Percentiles rank a stretch among this genome's conserved stretches.
These are phyloP conservation scores for Exserohilum rostratum DNA, from an alignment of 2,329 filamentous ascomycete genomes.

Conservation along the genomic window DNA sequence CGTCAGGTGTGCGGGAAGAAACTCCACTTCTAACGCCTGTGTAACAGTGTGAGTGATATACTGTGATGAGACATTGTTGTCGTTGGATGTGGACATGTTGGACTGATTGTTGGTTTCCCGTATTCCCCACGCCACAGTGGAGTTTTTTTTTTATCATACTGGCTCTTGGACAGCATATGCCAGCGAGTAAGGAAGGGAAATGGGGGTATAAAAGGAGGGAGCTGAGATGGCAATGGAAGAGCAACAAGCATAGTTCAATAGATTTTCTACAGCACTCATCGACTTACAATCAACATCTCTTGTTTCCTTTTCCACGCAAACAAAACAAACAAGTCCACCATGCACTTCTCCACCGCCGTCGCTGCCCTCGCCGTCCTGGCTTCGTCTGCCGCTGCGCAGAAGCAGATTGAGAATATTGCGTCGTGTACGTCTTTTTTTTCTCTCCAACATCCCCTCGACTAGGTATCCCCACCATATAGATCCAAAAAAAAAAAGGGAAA, in stretches of 20 bases:
- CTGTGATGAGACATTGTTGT: neutral
- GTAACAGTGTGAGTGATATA: neutral
- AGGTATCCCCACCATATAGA: no score
- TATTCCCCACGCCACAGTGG: constrained; percentile 4
- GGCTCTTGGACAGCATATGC: no score
- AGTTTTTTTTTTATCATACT: no score
- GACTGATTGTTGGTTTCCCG: constrained; percentile 1
- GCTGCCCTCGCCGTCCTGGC: constrained; percentile 9
- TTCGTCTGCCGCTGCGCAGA: constrained; percentile 6
- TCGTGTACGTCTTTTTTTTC: neutral
- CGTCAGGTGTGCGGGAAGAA: neutral
- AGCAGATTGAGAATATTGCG: constrained; percentile 7
- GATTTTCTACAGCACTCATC: neutral
- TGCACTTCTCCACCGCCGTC: constrained; percentile 9
- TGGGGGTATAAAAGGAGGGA: constrained; percentile 2
- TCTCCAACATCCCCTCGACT: no score
- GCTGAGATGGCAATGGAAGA: neutral
- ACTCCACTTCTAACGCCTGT: neutral
- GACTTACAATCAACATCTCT: neutral
- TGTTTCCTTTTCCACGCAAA: no score
- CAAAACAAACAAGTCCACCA: no score
- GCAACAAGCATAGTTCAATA: no score
- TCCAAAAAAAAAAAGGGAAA: no score
- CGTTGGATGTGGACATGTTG: neutral
- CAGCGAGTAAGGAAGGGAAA: no score